These are phyloP conservation scores for Xylaria sp. DNA, from an alignment of 2,329 filamentous ascomycete genomes.

Conservation along the genomic window DNA sequence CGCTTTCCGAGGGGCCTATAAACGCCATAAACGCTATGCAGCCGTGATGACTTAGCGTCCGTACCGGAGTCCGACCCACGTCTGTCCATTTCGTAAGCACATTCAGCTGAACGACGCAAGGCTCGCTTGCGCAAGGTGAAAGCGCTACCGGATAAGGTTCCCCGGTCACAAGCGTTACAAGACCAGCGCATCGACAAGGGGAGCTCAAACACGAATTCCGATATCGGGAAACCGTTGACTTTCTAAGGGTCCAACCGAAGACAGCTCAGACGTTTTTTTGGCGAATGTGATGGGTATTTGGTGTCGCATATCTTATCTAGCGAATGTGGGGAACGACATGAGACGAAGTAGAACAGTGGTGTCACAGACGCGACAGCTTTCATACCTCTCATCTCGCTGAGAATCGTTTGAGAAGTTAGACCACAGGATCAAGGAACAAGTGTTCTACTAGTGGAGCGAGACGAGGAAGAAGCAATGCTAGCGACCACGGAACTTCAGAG, in stretches of 20 bases:
- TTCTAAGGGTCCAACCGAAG: neutral
- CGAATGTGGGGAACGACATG: no score
- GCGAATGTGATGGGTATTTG: neutral
- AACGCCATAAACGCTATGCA: neutral
- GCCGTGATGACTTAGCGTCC: neutral
- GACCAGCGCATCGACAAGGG: neutral
- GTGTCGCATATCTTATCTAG: neutral
- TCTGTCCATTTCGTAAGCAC: neutral
- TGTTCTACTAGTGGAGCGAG: no score
- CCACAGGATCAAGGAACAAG: no score
- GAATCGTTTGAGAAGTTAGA: no score
- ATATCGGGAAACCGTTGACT: neutral
- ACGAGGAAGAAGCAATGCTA: no score
- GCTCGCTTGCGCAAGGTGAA: neutral
- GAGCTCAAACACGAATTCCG: neutral
- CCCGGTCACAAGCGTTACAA: neutral
- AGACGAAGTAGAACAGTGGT: no score
- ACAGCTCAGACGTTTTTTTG: neutral
- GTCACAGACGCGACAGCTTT: no score
- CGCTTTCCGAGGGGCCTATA: slow-evolving; percentile 3
- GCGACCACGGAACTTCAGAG: no score
- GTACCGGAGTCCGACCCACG: no score
- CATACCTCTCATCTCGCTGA: no score
- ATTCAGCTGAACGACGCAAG: neutral
- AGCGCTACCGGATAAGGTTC: neutral